Conservation (phyloP, 2,329 filamentous ascomycete genomes). For the Sclerotinia borealis region DNA sequence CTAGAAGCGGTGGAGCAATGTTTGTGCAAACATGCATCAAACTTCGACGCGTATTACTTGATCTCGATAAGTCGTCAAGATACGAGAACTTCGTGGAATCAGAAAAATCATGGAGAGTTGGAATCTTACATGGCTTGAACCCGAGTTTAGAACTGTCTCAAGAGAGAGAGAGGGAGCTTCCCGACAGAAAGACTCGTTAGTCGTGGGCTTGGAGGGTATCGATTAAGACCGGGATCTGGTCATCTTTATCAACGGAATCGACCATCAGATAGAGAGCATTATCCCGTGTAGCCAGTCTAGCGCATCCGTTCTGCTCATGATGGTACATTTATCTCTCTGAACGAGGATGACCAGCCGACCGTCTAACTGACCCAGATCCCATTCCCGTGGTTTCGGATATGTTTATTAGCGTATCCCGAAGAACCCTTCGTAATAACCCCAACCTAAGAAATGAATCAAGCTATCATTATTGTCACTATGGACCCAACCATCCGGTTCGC, state of each 20-base stretch:
- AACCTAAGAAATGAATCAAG: background rate
- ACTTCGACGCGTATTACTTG: constrained; percentile 10
- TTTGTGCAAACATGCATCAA: background rate
- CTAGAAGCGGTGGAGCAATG: constrained; percentile 23
- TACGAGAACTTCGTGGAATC: background rate
- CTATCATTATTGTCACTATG: background rate
- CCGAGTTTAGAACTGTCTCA: background rate
- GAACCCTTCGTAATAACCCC: background rate
- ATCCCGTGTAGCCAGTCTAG: background rate
- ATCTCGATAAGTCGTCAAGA: background rate
- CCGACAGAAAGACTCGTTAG: background rate
- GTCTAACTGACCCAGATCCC: background rate
- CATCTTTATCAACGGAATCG: background rate
- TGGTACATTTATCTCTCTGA: background rate
- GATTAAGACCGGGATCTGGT: background rate
- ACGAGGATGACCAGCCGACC: background rate
- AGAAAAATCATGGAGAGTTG: background rate
- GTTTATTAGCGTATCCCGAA: background rate
- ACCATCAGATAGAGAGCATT: background rate
- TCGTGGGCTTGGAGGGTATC: background rate
- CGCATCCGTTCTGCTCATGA: background rate
- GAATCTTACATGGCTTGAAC: background rate
- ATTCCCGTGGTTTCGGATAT: background rate
- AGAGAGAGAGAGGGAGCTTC: background rate
- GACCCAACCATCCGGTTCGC: background rate